Percentiles rank a stretch among this genome's conserved stretches.
Evolutionary conservation across 768 basidiomycete species (phyloP).

Genomic region (Chalciporus chontae): DNA sequence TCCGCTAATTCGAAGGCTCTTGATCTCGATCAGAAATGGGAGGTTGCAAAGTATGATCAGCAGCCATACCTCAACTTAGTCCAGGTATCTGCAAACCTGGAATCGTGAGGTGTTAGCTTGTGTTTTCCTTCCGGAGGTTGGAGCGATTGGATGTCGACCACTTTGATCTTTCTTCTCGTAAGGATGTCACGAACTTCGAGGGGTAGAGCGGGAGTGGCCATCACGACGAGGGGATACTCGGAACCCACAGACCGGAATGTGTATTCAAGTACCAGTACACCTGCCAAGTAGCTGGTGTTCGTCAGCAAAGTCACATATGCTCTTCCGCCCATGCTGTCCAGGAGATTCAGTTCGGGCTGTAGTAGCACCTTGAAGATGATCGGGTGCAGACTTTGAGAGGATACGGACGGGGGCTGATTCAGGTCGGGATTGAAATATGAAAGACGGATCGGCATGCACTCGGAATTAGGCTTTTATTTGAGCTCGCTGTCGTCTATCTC

Average conservation of each 20-base stretch:
- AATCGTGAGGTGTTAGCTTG: conserved; percentile 34
- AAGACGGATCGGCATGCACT: background rate
- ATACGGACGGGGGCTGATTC: background rate
- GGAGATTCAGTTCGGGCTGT: background rate
- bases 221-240: conserved; percentile 74
- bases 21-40: conserved; percentile 13
- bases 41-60: conserved; percentile 13
- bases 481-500: background rate
- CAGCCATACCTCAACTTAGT: conserved; percentile 48
- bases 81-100: conserved; percentile 63
- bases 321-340: conserved; percentile 32
- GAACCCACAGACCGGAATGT: conserved; percentile 52
- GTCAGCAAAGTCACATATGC: conserved; percentile 79
- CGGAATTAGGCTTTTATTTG: background rate
- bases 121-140: conserved; percentile 44
- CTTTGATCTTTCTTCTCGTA: conserved; percentile 46
- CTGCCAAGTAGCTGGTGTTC: conserved; percentile 53
- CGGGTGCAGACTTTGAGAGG: background rate
- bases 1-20: conserved; percentile 62
- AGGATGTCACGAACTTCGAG: conserved; percentile 50
- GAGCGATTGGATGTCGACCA: conserved; percentile 59
- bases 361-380: too few relatives aligned
- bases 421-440: background rate
- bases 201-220: conserved; percentile 62
- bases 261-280: conserved; percentile 52